Percentiles rank a stretch among this genome's conserved stretches.
These are phyloP conservation scores for Penicillium samsonianum DNA, from an alignment of 495 filamentous ascomycete species.

Conservation along the genomic window DNA sequence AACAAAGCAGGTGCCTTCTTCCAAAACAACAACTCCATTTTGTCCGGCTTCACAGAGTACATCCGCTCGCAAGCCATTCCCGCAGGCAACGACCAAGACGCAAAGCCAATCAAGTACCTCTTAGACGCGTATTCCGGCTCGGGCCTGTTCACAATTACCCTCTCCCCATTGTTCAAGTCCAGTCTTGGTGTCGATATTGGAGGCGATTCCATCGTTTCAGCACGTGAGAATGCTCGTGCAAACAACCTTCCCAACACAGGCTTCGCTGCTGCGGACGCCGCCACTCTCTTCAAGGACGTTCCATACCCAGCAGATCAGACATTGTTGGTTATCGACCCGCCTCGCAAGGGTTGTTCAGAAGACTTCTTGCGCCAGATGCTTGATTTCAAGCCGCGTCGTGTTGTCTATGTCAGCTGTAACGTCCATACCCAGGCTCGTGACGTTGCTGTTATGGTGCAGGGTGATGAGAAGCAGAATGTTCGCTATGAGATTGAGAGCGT, in stretches of 20 bases:
- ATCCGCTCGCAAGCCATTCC: constrained; percentile 77
- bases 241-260: constrained; percentile 72
- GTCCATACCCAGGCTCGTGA: constrained; percentile 97
- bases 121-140: constrained; percentile 98
- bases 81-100: constrained; percentile 29
- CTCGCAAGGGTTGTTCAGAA: constrained; percentile 90
- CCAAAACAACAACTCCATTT: constrained; percentile 99
- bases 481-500: constrained; percentile 90
- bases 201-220: constrained; percentile 69
- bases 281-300: constrained; percentile 73
- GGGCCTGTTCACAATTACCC: constrained; percentile 93
- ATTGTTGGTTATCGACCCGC: constrained; percentile 88
- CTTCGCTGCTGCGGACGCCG: constrained; percentile 85
- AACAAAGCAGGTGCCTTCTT: constrained; percentile 95
- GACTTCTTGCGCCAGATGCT: constrained; percentile 81
- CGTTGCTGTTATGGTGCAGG: constrained; percentile 78
- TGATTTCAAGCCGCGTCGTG: constrained; percentile 67
- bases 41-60: constrained; percentile 85
- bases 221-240: constrained; percentile 70
- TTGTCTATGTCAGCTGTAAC: constrained; percentile 96
- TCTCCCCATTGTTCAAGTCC: constrained; percentile 74
- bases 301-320: constrained; percentile 75
- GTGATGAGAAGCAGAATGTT: constrained; percentile 51
- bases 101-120: constrained; percentile 70
- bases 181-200: constrained; percentile 73